Conservation (phyloP, 208 protist species). For the Leishmania mexicana region DNA sequence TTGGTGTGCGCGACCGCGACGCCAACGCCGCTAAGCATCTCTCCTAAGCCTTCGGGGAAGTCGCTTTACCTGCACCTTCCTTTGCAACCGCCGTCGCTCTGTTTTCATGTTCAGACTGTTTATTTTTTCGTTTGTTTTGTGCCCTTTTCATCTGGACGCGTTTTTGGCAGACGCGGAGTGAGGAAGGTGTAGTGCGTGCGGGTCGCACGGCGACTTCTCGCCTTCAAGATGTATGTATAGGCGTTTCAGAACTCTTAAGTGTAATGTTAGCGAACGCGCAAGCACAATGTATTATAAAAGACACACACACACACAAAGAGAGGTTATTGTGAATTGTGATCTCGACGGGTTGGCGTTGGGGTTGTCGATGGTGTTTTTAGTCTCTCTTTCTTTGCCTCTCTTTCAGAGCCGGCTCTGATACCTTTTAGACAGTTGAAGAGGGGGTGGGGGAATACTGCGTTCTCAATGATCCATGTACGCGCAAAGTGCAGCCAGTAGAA, state of each 20-base stretch:
- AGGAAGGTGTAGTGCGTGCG: not conserved
- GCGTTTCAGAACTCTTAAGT: conserved; percentile 3
- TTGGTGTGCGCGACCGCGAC: not conserved
- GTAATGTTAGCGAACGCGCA: not conserved
- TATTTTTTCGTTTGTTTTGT: conserved; percentile 12
- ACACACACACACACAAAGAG: not conserved
- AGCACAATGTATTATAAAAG: conserved; percentile 6
- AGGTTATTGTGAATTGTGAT: not conserved
- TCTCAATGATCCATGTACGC: not conserved
- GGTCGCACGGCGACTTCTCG: not conserved
- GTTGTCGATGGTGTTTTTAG: conserved; percentile 5
- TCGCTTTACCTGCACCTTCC: not conserved
- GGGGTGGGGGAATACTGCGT: not conserved
- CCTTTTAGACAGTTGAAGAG: not conserved
- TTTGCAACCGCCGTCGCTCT: conserved; percentile 7
- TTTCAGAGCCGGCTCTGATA: not conserved
- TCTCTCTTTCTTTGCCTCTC: conserved; percentile 27
- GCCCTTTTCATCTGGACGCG: conserved; percentile 9
- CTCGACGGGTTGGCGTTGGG: conserved; percentile 2
- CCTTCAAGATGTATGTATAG: conserved; percentile 11
- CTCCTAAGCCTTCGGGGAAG: not conserved
- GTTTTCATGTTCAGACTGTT: not conserved
- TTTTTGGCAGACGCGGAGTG: not conserved
- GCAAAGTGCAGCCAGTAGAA: not conserved
- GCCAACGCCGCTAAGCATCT: not conserved